These are phyloP conservation scores for Atkinsonella hypoxylon DNA, from an alignment of 2,329 filamentous ascomycete species.

Conservation along the genomic window DNA sequence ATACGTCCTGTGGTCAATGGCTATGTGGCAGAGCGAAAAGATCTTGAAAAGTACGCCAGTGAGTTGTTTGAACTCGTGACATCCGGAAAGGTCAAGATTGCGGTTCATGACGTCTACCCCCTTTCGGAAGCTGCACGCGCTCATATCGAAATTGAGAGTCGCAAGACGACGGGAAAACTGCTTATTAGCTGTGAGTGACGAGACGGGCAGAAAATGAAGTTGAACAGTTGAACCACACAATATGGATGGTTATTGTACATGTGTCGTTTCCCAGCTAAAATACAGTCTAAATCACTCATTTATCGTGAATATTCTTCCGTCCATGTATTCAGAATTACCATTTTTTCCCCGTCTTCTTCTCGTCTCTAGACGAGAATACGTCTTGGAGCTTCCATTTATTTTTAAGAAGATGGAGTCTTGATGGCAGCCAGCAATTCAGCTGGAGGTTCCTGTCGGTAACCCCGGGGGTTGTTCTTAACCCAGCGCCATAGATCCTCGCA, in stretches of 20 bases:
- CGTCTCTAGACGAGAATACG: too few relatives aligned
- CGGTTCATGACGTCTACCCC: slow-evolving; percentile 66
- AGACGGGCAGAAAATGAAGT: background rate
- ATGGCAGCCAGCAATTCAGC: slow-evolving; percentile 60
- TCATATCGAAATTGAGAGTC: slow-evolving; percentile 66
- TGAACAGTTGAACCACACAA: slow-evolving; percentile 7
- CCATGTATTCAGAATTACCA: background rate
- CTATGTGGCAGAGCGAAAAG: slow-evolving; percentile 58
- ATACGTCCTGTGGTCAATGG: slow-evolving; percentile 61
- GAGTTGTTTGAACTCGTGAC: slow-evolving; percentile 64
- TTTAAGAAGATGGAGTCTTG: slow-evolving; percentile 26
- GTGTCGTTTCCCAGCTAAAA: background rate
- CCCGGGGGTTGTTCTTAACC: slow-evolving; percentile 93
- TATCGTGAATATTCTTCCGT: background rate
- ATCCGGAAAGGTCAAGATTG: slow-evolving; percentile 57
- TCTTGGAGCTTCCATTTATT: too few relatives aligned
- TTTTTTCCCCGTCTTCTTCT: background rate
- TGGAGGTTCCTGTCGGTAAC: slow-evolving; percentile 87
- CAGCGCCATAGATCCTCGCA: slow-evolving; percentile 93
- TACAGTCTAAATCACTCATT: background rate
- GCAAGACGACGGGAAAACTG: slow-evolving; percentile 76
- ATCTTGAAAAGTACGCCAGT: slow-evolving; percentile 55
- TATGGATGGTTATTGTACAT: background rate
- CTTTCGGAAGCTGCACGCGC: slow-evolving; percentile 60
- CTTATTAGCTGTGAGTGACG: slow-evolving; percentile 51